Conservation (phyloP, 1,284 basidiomycete species). For the Ustilago cynodontis region DNA sequence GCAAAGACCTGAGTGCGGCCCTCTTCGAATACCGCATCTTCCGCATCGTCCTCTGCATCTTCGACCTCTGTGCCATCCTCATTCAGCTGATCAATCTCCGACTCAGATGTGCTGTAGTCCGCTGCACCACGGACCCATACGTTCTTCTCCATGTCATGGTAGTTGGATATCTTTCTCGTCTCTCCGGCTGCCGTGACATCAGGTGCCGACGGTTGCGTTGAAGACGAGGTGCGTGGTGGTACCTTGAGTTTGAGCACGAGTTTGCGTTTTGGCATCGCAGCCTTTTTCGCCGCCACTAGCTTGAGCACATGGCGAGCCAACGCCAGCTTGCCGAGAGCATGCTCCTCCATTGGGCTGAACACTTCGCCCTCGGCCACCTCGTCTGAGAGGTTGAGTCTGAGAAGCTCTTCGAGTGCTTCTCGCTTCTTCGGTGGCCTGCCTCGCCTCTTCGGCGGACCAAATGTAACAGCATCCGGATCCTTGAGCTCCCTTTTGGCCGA, state of each 20-base stretch:
- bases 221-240: neutral
- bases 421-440: conserved; percentile 32
- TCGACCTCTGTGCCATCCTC: conserved; percentile 6
- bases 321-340: conserved; percentile 22
- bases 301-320: conserved; percentile 29
- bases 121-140: conserved; percentile 48
- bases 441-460: conserved; percentile 13
- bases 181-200: neutral
- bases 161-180: conserved; percentile 13
- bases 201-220: neutral
- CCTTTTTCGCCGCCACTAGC: conserved; percentile 10
- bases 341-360: conserved; percentile 28
- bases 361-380: conserved; percentile 26
- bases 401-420: neutral
- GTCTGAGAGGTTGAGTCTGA: conserved; percentile 18
- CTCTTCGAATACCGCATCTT: conserved; percentile 21
- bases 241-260: conserved; percentile 21
- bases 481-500: neutral
- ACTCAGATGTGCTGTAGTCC: conserved; percentile 26
- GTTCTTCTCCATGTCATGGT: conserved; percentile 32
- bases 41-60: conserved; percentile 3
- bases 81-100: conserved; percentile 18
- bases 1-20: conserved; percentile 27
- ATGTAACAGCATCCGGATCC: neutral
- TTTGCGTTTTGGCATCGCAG: conserved; percentile 8